These are phyloP conservation scores for Fraxinus nigra DNA, from an alignment of 305 asterid genomes.

Conservation along the genomic window DNA sequence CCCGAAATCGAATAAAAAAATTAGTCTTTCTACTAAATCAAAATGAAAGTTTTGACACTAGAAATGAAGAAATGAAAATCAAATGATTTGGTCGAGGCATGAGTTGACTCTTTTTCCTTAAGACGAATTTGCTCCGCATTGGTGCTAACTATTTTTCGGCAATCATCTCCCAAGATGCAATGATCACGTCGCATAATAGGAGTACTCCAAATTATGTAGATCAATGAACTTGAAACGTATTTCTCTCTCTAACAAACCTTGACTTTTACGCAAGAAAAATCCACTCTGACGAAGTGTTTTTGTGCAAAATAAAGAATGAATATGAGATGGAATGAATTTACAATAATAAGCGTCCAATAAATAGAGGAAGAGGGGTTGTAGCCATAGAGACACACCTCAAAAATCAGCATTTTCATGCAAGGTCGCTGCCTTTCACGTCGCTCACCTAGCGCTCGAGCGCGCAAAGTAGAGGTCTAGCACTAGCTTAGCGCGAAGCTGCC, in stretches of 20 bases:
- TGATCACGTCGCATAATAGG: not conserved
- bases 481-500: not conserved
- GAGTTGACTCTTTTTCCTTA: too few relatives aligned
- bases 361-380: too few relatives aligned
- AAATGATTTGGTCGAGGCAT: not conserved
- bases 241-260: not conserved
- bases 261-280: not conserved
- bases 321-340: not conserved
- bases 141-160: not conserved
- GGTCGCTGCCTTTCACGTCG: not conserved
- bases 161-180: not conserved
- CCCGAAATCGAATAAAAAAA: not conserved
- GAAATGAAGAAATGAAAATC: not conserved
- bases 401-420: not conserved
- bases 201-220: not conserved
- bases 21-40: not conserved
- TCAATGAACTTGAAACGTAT: not conserved
- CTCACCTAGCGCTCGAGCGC: not conserved
- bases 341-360: too few relatives aligned
- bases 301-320: not conserved
- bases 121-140: too few relatives aligned
- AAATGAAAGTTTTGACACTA: not conserved
- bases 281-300: not conserved
- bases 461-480: not conserved
- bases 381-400: not conserved